Evolutionary conservation across 1,139 yeast species (phyloP).

Genomic region (Suhomyces guaymorum): DNA sequence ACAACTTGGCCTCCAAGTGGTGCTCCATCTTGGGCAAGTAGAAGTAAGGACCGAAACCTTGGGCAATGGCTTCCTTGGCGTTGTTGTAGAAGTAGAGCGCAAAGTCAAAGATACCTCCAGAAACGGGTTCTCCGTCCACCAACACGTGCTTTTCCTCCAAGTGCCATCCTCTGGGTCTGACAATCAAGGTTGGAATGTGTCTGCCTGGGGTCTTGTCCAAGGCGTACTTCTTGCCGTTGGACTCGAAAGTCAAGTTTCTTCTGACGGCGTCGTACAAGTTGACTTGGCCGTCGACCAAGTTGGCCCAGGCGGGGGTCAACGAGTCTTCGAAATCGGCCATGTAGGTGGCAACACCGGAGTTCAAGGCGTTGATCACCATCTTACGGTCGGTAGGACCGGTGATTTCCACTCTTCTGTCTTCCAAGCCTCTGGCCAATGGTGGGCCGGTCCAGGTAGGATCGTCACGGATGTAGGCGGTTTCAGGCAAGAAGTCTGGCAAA

Average conservation of each 20-base stretch:
- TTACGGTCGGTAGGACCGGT: conserved; percentile 91
- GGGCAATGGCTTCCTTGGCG: conserved; percentile 23
- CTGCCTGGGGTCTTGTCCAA: conserved; percentile 55
- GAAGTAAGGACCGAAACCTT: conserved; percentile 31
- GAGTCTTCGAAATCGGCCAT: conserved; percentile 97
- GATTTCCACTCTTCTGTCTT: conserved; percentile 79
- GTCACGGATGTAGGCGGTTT: conserved; percentile 67
- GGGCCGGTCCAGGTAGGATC: conserved; percentile 83
- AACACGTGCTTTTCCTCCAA: conserved; percentile 69
- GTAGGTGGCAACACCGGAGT: conserved; percentile 85
- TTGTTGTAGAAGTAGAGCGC: conserved; percentile 60
- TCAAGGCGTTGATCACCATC: conserved; percentile 91
- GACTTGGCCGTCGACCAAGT: conserved; percentile 85
- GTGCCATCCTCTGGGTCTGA: conserved; percentile 89
- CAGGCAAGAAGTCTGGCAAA: conserved; percentile 73
- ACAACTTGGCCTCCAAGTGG: conserved; percentile 32
- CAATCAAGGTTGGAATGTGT: conserved; percentile 73
- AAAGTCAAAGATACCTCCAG: conserved; percentile 76
- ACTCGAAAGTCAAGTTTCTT: conserved; percentile 57
- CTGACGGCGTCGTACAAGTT: conserved; percentile 87
- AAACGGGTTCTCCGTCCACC: conserved; percentile 74
- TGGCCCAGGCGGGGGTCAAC: conserved; percentile 92
- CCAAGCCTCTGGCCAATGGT: conserved; percentile 70
- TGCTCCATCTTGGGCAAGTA: conserved; percentile 35
- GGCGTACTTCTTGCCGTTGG: conserved; percentile 62